Percentiles rank a stretch among this genome's conserved stretches.
These are phyloP conservation scores for Aspergillus pseudotamarii DNA, from an alignment of 2,329 filamentous ascomycete genomes.

Conservation along the genomic window DNA sequence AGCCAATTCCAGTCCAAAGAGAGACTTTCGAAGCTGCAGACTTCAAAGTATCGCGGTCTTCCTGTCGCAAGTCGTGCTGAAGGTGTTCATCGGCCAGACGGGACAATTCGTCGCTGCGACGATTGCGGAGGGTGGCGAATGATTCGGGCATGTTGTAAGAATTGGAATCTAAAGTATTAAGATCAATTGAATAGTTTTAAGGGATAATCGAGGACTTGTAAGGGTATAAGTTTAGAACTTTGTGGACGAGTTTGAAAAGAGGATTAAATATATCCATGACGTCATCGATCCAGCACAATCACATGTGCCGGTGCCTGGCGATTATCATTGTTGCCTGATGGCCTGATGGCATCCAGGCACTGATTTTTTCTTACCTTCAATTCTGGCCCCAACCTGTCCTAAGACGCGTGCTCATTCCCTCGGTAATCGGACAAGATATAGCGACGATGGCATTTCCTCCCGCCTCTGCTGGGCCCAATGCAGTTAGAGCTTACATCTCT, in stretches of 20 bases:
- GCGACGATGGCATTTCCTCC: neutral
- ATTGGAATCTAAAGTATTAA: neutral
- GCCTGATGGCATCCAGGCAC: neutral
- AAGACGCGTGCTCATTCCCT: neutral
- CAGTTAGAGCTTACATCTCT: neutral
- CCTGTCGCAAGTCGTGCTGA: conserved; percentile 59
- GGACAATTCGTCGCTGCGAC: conserved; percentile 53
- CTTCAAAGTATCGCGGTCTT: conserved; percentile 61
- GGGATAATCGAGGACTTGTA: neutral
- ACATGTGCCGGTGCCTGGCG: neutral
- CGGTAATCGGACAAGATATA: neutral
- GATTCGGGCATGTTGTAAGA: conserved; percentile 44
- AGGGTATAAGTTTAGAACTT: neutral
- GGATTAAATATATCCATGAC: neutral
- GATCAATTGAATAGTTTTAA: neutral
- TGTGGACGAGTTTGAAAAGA: neutral
- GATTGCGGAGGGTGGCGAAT: conserved; percentile 51
- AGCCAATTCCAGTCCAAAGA: conserved; percentile 60
- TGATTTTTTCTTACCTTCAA: neutral
- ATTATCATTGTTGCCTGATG: neutral
- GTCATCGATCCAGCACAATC: neutral
- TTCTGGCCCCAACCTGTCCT: neutral
- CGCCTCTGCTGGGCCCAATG: conserved; percentile 1
- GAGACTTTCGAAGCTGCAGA: conserved; percentile 59
- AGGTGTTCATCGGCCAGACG: conserved; percentile 61